A percentile compares a stretch with the other conserved stretches of the same genome.
Evolutionary conservation across 495 filamentous ascomycete species (phyloP).

Genomic region (Zalerion maritima): DNA sequence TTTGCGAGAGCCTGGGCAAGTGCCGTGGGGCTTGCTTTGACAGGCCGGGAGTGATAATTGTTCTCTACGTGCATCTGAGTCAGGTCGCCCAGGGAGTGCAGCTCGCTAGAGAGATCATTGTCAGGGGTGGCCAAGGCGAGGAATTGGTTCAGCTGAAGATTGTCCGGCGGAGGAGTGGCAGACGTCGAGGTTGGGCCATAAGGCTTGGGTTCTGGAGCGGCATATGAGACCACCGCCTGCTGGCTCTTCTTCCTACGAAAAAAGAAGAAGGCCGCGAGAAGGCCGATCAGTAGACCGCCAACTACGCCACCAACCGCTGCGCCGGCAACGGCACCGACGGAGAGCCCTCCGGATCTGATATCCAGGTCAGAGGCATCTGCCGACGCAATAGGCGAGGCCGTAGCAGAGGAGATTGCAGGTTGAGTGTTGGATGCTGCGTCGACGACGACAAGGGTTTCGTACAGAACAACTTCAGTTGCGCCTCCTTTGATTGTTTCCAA

Average conservation of each 20-base stretch:
- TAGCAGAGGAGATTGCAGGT: slow-evolving; percentile 1
- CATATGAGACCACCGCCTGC: background rate
- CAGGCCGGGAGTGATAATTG: slow-evolving; percentile 17
- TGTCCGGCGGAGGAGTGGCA: slow-evolving; percentile 5
- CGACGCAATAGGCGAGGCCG: slow-evolving; percentile 4
- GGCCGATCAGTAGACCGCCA: slow-evolving; percentile 13
- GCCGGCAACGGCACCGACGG: slow-evolving; percentile 11
- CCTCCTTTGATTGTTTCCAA: no score
- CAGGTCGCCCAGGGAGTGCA: slow-evolving; percentile 13
- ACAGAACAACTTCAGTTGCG: no score
- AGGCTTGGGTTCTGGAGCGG: slow-evolving; percentile 5
- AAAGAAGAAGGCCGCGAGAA: slow-evolving; percentile 8
- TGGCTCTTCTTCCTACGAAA: slow-evolving; percentile 5
- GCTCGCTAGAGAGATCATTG: slow-evolving; percentile 15
- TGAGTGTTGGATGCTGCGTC: slow-evolving; percentile 4
- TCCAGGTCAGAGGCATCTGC: slow-evolving; percentile 1
- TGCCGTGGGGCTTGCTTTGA: slow-evolving; percentile 7
- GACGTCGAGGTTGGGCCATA: slow-evolving; percentile 7
- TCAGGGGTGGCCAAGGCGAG: slow-evolving; percentile 18
- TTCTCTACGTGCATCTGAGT: slow-evolving; percentile 20
- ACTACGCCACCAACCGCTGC: slow-evolving; percentile 14
- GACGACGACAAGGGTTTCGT: background rate
- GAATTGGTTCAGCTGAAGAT: slow-evolving; percentile 12
- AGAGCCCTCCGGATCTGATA: slow-evolving; percentile 1
- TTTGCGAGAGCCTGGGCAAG: slow-evolving; percentile 11